phyloP scores from a whole-genome alignment of 2,329 filamentous ascomycete species.

The Exophiala sp. region DNA sequence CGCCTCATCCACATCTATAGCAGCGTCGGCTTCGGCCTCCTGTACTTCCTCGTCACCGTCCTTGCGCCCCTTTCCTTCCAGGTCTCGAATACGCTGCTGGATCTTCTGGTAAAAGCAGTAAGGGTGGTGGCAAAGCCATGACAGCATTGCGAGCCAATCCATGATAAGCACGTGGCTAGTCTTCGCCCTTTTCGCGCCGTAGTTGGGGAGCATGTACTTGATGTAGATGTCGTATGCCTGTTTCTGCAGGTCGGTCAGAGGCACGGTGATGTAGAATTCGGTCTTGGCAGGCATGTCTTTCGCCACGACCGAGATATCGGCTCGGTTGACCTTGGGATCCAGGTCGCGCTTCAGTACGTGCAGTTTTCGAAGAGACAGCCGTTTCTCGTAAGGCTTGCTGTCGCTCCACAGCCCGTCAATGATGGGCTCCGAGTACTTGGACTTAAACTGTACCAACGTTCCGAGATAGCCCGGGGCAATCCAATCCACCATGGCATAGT shows the following conservation, averaged over 20 bases:
- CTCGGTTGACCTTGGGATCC: constrained; percentile 70
- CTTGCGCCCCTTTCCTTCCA: too few species aligned
- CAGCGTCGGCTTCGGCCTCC: too few species aligned
- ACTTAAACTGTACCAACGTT: constrained; percentile 58
- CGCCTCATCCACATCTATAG: too few species aligned
- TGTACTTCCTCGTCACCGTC: too few species aligned
- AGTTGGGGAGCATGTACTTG: constrained; percentile 35
- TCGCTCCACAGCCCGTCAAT: constrained; percentile 63
- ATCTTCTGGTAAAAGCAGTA: constrained; percentile 48
- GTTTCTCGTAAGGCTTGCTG: constrained; percentile 51
- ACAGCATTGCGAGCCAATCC: constrained; percentile 50
- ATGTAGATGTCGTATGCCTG: constrained; percentile 56
- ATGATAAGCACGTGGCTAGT: constrained; percentile 42
- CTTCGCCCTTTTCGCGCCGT: constrained; percentile 32
- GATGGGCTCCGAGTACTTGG: constrained; percentile 68
- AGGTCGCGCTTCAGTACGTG: constrained; percentile 65
- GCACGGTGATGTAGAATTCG: constrained; percentile 74
- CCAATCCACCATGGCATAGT: constrained; percentile 84
- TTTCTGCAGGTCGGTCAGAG: constrained; percentile 60
- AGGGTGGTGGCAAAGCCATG: constrained; percentile 56
- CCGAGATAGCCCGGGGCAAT: constrained; percentile 74
- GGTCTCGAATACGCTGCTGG: constrained; percentile 32
- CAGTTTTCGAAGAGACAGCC: constrained; percentile 60
- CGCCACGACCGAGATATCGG: constrained; percentile 61
- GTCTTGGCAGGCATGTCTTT: constrained; percentile 65